phyloP scores from a whole-genome alignment of 495 filamentous ascomycete species.

The Penicillium canariense region DNA sequence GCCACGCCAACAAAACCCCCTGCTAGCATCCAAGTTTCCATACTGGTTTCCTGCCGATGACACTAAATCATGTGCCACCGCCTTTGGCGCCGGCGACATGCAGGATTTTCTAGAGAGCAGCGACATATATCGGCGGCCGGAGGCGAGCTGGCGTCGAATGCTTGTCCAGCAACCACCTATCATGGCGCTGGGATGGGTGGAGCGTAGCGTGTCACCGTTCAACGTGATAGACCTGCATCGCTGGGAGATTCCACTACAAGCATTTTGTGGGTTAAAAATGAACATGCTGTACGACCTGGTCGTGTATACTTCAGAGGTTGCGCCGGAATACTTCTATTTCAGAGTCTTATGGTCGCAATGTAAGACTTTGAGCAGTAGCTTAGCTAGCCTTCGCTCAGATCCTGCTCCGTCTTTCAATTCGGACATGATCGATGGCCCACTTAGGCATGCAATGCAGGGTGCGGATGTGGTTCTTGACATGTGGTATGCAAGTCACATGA shows the following conservation, averaged over 20 bases:
- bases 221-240: not conserved
- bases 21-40: conserved; percentile 3
- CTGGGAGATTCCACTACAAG: conserved; percentile 3
- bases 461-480: conserved; percentile 2
- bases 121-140: not conserved
- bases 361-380: not conserved
- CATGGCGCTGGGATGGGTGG: conserved; percentile 1
- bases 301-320: not conserved
- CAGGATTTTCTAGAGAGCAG: conserved; percentile 1
- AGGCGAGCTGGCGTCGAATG: not conserved
- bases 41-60: conserved; percentile 10
- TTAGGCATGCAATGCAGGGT: conserved; percentile 1
- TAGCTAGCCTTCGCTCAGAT: not conserved
- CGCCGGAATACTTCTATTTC: conserved; percentile 1
- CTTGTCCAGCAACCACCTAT: not conserved
- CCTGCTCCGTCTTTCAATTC: not conserved
- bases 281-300: conserved; percentile 5
- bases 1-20: not conserved
- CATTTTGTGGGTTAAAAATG: conserved; percentile 1
- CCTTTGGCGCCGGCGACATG: conserved; percentile 1
- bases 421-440: not conserved
- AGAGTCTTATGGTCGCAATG: not conserved
- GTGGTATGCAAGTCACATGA: not conserved
- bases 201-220: not conserved
- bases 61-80: not conserved